These are phyloP conservation scores for Paramyrothecium roridum DNA, from an alignment of 2,329 filamentous ascomycete genomes.

Conservation along the genomic window DNA sequence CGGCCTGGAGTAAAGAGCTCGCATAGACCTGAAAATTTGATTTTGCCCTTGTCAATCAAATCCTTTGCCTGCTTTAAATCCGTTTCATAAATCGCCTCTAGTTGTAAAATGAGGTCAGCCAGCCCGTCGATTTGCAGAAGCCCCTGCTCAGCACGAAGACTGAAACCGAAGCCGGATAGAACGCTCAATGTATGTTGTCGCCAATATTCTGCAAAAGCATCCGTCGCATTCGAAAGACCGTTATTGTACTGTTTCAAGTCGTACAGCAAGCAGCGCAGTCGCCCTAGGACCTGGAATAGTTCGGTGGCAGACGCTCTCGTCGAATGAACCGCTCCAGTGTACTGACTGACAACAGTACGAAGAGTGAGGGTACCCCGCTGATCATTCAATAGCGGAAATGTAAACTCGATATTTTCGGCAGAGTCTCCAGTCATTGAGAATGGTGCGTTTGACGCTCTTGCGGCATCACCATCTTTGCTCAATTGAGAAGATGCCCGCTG, in stretches of 20 bases:
- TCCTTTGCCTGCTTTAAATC: background rate
- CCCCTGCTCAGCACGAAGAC: background rate
- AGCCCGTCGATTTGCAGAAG: constrained; percentile 5
- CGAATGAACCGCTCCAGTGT: background rate
- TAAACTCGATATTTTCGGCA: background rate
- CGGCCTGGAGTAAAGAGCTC: constrained; percentile 4
- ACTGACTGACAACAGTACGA: background rate
- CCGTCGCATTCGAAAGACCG: background rate
- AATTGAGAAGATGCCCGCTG: background rate
- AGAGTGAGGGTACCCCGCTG: background rate
- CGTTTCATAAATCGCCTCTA: background rate
- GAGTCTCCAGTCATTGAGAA: background rate
- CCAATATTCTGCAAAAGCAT: background rate
- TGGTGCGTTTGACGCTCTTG: background rate
- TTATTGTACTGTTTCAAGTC: background rate
- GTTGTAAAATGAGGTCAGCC: background rate
- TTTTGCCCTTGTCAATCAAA: constrained; percentile 1
- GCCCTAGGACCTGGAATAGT: background rate
- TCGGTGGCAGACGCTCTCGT: background rate
- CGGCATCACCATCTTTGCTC: background rate
- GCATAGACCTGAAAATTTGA: background rate
- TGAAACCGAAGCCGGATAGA: background rate
- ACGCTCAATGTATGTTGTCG: background rate
- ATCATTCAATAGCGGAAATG: background rate
- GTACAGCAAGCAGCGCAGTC: background rate